Evolutionary conservation across 495 filamentous ascomycete genomes (phyloP).

Genomic region (Jackrogersella multiformis): DNA sequence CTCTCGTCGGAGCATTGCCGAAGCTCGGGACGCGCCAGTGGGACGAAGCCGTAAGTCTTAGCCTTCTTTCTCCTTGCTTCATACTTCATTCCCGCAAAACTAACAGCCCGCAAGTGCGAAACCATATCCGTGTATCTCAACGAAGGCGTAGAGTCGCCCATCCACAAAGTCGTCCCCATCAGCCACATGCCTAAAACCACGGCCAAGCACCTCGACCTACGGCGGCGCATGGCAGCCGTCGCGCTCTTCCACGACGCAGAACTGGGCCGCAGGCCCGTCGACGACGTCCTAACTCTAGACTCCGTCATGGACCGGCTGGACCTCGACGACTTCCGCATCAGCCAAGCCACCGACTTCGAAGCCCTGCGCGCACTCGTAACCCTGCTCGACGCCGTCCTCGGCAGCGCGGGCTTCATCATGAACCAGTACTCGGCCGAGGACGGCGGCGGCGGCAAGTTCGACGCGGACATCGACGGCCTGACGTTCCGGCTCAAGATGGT

Average conservation of each 20-base stretch:
- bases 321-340: conserved; percentile 52
- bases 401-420: conserved; percentile 59
- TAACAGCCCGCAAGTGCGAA: conserved; percentile 55
- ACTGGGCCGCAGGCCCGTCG: conserved; percentile 55
- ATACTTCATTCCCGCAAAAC: neutral
- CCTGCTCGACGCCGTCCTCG: conserved; percentile 78
- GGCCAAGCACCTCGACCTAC: conserved; percentile 66
- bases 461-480: conserved; percentile 73
- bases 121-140: conserved; percentile 64
- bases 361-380: conserved; percentile 68
- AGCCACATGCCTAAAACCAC: conserved; percentile 65
- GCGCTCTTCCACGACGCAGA: conserved; percentile 68
- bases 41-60: conserved; percentile 44
- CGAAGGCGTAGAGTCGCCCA: conserved; percentile 57
- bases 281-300: conserved; percentile 60
- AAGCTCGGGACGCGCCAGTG: conserved; percentile 25
- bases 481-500: conserved; percentile 69
- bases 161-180: conserved; percentile 68
- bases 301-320: conserved; percentile 62
- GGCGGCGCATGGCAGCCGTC: conserved; percentile 75
- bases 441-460: conserved; percentile 64
- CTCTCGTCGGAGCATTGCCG: conserved; percentile 33
- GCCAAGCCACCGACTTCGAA: conserved; percentile 68
- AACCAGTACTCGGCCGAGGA: conserved; percentile 37
- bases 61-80: too few relatives aligned